Conservation (phyloP, 2,329 filamentous ascomycete species). For the Pestalotiopsis sp. region DNA sequence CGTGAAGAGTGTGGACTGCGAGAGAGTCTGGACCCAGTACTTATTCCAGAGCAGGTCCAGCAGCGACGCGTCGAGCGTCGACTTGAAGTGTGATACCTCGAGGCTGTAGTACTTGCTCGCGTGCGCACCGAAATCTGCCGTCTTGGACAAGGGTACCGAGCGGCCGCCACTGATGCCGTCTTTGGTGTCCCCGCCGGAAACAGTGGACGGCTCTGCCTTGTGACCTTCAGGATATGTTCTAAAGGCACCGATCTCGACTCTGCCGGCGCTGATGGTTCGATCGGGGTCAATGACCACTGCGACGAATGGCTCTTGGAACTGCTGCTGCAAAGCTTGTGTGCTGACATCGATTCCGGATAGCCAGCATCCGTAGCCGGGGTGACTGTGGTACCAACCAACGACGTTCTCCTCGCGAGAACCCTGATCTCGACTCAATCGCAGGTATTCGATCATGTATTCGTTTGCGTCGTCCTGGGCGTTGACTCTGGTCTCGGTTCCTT, state of each 20-base stretch:
- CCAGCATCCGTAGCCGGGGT: slow-evolving; percentile 98
- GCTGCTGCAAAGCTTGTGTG: slow-evolving; percentile 85
- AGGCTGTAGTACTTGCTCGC: slow-evolving; percentile 88
- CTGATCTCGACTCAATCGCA: slow-evolving; percentile 74
- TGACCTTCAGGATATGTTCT: slow-evolving; percentile 82
- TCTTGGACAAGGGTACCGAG: slow-evolving; percentile 87
- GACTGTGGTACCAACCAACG: slow-evolving; percentile 97
- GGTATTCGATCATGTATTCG: slow-evolving; percentile 92
- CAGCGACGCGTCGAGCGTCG: slow-evolving; percentile 82
- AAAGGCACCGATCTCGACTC: slow-evolving; percentile 97
- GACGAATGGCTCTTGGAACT: slow-evolving; percentile 86
- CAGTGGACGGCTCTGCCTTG: slow-evolving; percentile 44
- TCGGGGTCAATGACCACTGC: slow-evolving; percentile 97
- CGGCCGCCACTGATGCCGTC: slow-evolving; percentile 60
- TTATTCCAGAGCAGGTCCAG: slow-evolving; percentile 96
- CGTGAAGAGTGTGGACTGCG: slow-evolving; percentile 84
- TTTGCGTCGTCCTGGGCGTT: slow-evolving; percentile 96
- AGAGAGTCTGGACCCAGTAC: slow-evolving; percentile 97
- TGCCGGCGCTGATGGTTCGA: slow-evolving; percentile 89
- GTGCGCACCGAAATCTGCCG: slow-evolving; percentile 94
- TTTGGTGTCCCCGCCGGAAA: slow-evolving; percentile 8
- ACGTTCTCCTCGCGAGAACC: slow-evolving; percentile 80
- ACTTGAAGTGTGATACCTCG: slow-evolving; percentile 93
- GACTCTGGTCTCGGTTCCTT: slow-evolving; percentile 97
- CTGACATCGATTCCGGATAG: slow-evolving; percentile 92